Evolutionary conservation across 148 eudicot species (phyloP), one percentile per base, ranked within the genome.

Genomic region (Chenopodium quinoa): DNA sequence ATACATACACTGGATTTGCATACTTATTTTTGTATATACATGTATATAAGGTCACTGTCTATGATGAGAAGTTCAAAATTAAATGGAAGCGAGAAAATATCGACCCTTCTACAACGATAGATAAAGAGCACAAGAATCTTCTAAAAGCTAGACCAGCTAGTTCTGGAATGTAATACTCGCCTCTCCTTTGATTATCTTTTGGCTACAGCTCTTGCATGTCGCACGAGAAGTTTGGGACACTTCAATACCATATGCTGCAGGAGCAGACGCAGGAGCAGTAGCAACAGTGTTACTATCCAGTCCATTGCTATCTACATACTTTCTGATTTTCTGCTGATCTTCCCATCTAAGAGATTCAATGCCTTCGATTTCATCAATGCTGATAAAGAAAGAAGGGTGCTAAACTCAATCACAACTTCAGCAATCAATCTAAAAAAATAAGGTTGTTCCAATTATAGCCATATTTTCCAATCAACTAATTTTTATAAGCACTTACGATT

Each of bases 161-260:
- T 46, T 20, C 48, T 20, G n/a, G 52, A 81, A 77, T 63, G 44
- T 58, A 40, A 25, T 65, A 76, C 84, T 3, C 70, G 92, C 99
- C 97, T 94, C 92, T 87, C 99, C 99, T 89, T 94, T 97, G 75
- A 79, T 73, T 66, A 97, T 94, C 91, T 97, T 97, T 85, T 89
- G 84, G 76, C 83, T 89, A 89, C 99, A 97, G 77, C 44, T 58
- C 84, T 88, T 93, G 85, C 99, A 97, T 78, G 88, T 82, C 79
- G 95, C 96, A 89, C 98, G 99, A 76, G 97, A 87, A 80, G 89
- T 87, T 85, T 85, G 89, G 14, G 99, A 94, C 76, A 85, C 87
- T 89, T 97, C 99, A 85, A 97, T 85, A 67, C 93, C 91, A 54
- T 75, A 82, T 79, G 89, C 88, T 50, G 83, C 73, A 79, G 69